Conservation (phyloP, 305 asterid species). For the Solanum hybrid region DNA sequence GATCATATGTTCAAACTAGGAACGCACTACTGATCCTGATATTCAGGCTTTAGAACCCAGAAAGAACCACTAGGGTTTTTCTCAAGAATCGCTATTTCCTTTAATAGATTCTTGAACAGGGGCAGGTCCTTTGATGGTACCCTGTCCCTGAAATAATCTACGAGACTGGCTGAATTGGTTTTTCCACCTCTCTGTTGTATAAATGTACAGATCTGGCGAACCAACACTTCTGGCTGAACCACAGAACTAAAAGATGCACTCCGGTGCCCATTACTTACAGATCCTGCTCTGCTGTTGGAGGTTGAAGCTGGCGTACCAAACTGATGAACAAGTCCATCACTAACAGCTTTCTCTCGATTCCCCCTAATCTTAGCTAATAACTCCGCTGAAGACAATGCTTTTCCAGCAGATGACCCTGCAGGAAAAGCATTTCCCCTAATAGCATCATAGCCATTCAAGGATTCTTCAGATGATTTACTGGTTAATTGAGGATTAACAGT, state of each 20-base stretch:
- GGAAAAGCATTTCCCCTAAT: conserved; percentile 33
- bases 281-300: conserved; percentile 26
- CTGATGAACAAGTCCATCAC: conserved; percentile 75
- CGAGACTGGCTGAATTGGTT: conserved; percentile 60
- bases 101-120: conserved; percentile 73
- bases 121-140: conserved; percentile 81
- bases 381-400: conserved; percentile 79
- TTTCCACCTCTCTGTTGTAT: conserved; percentile 75
- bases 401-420: conserved; percentile 82
- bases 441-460: conserved; percentile 12
- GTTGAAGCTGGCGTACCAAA: conserved; percentile 30
- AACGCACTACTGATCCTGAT: conserved; percentile 28
- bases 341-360: conserved; percentile 51
- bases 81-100: conserved; percentile 83
- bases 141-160: conserved; percentile 62
- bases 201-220: conserved; percentile 83
- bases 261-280: conserved; percentile 25
- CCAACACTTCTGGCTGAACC: conserved; percentile 73
- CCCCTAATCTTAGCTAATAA: conserved; percentile 62
- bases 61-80: conserved; percentile 47
- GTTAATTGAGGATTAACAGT: conserved; percentile 46
- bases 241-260: conserved; percentile 24
- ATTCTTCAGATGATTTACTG: conserved; percentile 34
- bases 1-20: background rate
- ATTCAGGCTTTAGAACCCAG: conserved; percentile 81